Percentiles rank a stretch among this genome's conserved stretches.
Evolutionary conservation across 1,139 yeast genomes (phyloP).

Genomic region (Zygosaccharomyces pseudobailii): DNA sequence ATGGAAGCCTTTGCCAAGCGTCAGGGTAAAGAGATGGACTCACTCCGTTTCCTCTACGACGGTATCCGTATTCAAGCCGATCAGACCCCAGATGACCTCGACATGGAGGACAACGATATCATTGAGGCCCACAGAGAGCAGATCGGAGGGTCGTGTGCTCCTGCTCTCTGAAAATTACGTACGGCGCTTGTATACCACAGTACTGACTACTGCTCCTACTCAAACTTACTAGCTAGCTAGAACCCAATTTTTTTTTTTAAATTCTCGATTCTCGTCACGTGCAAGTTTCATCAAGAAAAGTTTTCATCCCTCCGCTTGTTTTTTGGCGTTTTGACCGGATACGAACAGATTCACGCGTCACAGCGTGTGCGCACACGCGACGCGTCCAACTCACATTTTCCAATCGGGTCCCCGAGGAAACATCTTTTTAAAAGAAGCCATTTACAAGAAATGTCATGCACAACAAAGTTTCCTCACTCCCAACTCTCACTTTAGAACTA

Average conservation of each 20-base stretch:
- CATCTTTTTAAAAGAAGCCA: constrained; percentile 1
- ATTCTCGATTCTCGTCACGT: neutral
- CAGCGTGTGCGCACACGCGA: too few species aligned
- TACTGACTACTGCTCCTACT: neutral
- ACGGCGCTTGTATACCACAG: neutral
- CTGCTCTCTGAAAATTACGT: neutral
- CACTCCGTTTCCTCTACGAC: constrained; percentile 85
- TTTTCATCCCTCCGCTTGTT: neutral
- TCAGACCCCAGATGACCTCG: constrained; percentile 88
- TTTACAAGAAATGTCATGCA: neutral
- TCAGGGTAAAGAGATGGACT: constrained; percentile 82
- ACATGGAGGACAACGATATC: constrained; percentile 90
- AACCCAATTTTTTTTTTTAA: neutral
- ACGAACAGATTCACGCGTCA: neutral
- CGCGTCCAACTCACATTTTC: neutral
- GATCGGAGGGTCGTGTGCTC: constrained; percentile 43
- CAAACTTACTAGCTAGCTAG: neutral
- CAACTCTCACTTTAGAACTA: neutral
- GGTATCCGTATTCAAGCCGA: constrained; percentile 87
- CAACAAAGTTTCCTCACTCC: neutral
- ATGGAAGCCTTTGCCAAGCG: constrained; percentile 98
- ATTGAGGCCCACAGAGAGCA: constrained; percentile 99
- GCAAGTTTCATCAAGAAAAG: neutral
- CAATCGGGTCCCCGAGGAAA: neutral
- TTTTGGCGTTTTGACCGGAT: constrained; percentile 1